Evolutionary conservation across 1,284 basidiomycete species (phyloP), one percentile per base, ranked within the genome.

Genomic region (Pseudozyma tsukubaensis): DNA sequence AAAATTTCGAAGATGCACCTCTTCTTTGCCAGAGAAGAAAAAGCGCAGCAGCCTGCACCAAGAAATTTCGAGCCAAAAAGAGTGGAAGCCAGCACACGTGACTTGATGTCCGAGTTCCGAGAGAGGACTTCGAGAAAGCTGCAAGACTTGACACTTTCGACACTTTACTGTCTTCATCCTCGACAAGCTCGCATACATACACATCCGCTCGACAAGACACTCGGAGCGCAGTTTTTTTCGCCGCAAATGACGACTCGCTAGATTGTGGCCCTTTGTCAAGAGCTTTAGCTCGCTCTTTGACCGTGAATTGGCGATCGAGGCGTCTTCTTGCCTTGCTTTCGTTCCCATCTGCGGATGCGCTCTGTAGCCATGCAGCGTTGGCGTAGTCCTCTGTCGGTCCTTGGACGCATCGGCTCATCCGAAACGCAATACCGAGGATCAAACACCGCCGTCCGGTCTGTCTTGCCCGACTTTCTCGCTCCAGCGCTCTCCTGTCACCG

Each of bases 381-480:
- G 57, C 57, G 39, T 37, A 51, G 19, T 12, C 54, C 60, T 8
- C 40, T 64, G 19, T 39, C 52, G 18, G 12, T 36, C 34, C 48
- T 70, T 6, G 44, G 53, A 4, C 56, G 45, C 39, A 21, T 48
- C 0, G 29, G 12, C 1, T 24, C 51, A 14, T 39, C 34, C n/a
- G 44, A 50, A 21, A 2, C 37, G 24, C 44, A 11, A 12, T 5
- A 11, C 12, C 47, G 35, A 16, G 24, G 32, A 35, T 35, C 47
- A 47, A 29, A 13, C 21, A 19, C n/a, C n/a, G n/a, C n/a, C n/a
- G n/a, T n/a, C n/a, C n/a, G n/a, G 50, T 39, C 53, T 8, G 24
- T 24, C 13, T 13, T 63, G 1, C 60, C 50, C 11, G 67, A 70
- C 45, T 70, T 70, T 10, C 48, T 70, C 12, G 67, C 57, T 29